A percentile compares a stretch with the other conserved stretches of the same genome.
Evolutionary conservation across 2,329 filamentous ascomycete genomes (phyloP).

Genomic region (Coniosporium tulheliwenetii): DNA sequence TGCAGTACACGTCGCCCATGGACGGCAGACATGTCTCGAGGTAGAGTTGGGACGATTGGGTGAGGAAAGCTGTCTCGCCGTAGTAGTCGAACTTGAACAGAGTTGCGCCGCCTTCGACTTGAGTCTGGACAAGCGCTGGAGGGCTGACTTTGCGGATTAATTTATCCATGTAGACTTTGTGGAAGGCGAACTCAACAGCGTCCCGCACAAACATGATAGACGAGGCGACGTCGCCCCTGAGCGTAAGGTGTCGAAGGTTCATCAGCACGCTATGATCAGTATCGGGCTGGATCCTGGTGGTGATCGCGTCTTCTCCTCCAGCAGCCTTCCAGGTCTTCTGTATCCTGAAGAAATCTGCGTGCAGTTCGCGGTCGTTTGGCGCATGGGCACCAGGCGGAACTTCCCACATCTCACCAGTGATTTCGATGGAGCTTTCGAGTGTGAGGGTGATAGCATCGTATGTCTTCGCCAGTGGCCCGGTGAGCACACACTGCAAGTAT

Average conservation of each 20-base stretch:
- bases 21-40: conserved; percentile 87
- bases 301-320: conserved; percentile 79
- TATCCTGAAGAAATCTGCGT: conserved; percentile 78
- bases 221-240: conserved; percentile 73
- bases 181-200: conserved; percentile 66
- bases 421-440: conserved; percentile 71
- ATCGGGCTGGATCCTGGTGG: conserved; percentile 59
- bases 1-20: conserved; percentile 90
- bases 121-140: conserved; percentile 83
- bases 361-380: conserved; percentile 72
- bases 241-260: conserved; percentile 69
- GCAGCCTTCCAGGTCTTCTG: conserved; percentile 53
- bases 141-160: conserved; percentile 72
- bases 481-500: conserved; percentile 70
- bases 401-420: conserved; percentile 70
- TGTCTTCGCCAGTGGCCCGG: conserved; percentile 72
- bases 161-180: conserved; percentile 60
- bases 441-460: conserved; percentile 80
- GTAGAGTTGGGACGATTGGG: conserved; percentile 93
- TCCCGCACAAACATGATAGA: conserved; percentile 77
- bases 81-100: conserved; percentile 87
- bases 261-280: conserved; percentile 59
- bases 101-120: conserved; percentile 84
- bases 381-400: conserved; percentile 66
- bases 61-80: conserved; percentile 79